Percentiles rank a stretch among this genome's conserved stretches.
These are phyloP conservation scores for Plectosphaerella sp. DNA, from an alignment of 2,329 filamentous ascomycete species.

Conservation along the genomic window DNA sequence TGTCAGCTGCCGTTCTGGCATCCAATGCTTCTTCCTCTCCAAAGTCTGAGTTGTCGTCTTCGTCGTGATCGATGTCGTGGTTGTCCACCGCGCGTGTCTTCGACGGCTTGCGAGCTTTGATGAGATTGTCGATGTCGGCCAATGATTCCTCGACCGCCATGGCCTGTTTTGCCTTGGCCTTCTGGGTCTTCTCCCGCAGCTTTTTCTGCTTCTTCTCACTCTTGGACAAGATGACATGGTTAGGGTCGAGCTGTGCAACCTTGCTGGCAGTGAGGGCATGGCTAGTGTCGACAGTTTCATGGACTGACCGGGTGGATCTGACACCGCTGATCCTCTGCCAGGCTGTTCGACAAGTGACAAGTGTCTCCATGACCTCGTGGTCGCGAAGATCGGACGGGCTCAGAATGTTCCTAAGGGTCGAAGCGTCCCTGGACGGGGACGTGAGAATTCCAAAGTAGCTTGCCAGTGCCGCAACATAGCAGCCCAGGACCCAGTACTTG, in stretches of 20 bases:
- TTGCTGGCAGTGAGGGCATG: conserved; percentile 27
- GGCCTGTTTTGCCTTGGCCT: conserved; percentile 40
- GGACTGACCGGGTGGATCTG: conserved; percentile 35
- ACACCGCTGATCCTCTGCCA: conserved; percentile 74
- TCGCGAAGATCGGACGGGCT: conserved; percentile 78
- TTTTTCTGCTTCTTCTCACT: conserved; percentile 29
- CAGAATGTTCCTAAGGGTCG: conserved; percentile 53
- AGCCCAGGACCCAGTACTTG: conserved; percentile 76
- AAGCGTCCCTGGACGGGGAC: conserved; percentile 63
- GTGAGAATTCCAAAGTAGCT: conserved; percentile 96
- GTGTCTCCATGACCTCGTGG: conserved; percentile 83
- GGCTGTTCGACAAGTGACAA: conserved; percentile 73
- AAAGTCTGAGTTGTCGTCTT: conserved; percentile 77
- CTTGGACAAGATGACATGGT: conserved; percentile 16
- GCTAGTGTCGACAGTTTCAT: conserved; percentile 23
- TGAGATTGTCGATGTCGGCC: conserved; percentile 63
- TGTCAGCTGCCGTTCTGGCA: conserved; percentile 75
- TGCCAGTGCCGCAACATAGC: conserved; percentile 80
- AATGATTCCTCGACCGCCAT: conserved; percentile 66
- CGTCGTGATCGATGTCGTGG: conserved; percentile 28
- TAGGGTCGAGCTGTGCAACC: conserved; percentile 16
- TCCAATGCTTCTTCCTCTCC: conserved; percentile 84
- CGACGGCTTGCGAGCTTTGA: conserved; percentile 44
- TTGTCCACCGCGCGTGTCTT: conserved; percentile 36
- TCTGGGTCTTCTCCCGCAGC: conserved; percentile 33